Conservation (phyloP, 257 asterid species). For the Cordia subcordata region DNA sequence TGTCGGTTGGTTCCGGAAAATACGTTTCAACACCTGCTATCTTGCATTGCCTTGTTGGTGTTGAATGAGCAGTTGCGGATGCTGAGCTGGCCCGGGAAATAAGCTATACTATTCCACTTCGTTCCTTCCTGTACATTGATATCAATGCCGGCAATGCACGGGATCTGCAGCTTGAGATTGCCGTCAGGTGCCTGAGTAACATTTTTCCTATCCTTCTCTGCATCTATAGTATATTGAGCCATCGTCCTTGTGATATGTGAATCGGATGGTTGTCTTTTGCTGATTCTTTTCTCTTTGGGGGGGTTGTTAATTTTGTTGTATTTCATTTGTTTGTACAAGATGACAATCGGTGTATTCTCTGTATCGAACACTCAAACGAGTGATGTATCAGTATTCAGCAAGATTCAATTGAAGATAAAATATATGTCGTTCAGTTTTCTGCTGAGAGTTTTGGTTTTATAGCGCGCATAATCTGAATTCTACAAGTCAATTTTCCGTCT, state of each 20-base stretch:
- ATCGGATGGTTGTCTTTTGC: constrained; percentile 30
- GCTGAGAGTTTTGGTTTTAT: not conserved
- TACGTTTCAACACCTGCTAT: constrained; percentile 7
- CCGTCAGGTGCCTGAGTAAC: constrained; percentile 39
- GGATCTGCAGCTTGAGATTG: constrained; percentile 23
- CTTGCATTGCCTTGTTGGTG: not conserved
- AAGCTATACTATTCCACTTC: constrained; percentile 23
- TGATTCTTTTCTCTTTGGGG: constrained; percentile 7
- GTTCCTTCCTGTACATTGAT: constrained; percentile 44
- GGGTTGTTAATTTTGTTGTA: constrained; percentile 7
- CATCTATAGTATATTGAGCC: constrained; percentile 27
- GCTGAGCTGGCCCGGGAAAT: constrained; percentile 28
- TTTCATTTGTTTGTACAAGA: constrained; percentile 29
- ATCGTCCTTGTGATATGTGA: constrained; percentile 22
- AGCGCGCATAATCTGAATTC: not conserved
- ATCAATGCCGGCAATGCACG: constrained; percentile 27
- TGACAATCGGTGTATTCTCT: constrained; percentile 22
- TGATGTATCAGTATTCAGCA: constrained; percentile 34
- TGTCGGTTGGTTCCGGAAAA: constrained; percentile 13
- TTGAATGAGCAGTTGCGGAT: constrained; percentile 24
- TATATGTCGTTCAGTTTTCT: not conserved
- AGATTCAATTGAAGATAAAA: constrained; percentile 21
- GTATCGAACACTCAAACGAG: constrained; percentile 18
- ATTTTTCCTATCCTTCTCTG: constrained; percentile 32
- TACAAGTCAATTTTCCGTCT: not conserved